Evolutionary conservation across 1,284 basidiomycete species (phyloP).

Genomic region (Schizopora paradoxa): DNA sequence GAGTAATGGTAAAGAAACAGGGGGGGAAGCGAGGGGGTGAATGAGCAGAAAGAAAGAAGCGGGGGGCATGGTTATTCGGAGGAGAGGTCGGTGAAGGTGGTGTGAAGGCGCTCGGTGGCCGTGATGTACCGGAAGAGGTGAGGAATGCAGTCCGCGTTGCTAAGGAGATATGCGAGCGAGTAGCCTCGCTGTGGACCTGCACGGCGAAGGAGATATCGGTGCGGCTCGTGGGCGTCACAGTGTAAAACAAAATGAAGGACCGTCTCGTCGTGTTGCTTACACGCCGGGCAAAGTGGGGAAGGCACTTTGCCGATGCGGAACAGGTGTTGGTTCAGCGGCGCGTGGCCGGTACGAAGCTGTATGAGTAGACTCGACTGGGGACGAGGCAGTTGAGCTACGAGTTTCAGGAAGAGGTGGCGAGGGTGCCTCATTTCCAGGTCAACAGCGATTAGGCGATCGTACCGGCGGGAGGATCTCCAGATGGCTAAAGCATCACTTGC

Average conservation of each 20-base stretch:
- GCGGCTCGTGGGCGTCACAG: conserved; percentile 18
- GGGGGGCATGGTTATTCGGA: no score
- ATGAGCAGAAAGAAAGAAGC: no score
- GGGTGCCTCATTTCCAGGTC: background rate
- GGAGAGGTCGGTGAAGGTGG: background rate
- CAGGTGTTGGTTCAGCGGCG: conserved; percentile 25
- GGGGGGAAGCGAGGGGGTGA: no score
- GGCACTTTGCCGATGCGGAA: conserved; percentile 18
- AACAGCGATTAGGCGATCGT: background rate
- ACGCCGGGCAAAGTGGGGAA: conserved; percentile 24
- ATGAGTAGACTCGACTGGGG: conserved; percentile 21
- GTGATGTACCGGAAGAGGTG: background rate
- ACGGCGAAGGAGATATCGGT: background rate
- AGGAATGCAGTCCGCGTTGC: background rate
- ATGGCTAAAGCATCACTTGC: background rate
- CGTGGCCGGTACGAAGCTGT: conserved; percentile 28
- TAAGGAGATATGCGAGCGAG: background rate
- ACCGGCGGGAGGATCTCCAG: background rate
- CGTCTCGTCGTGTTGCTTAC: conserved; percentile 20
- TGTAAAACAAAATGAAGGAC: conserved; percentile 25
- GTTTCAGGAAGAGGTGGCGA: conserved; percentile 5
- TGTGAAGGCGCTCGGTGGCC: background rate
- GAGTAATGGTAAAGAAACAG: no score
- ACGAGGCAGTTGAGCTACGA: conserved; percentile 4
- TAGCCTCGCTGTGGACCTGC: background rate